Conservation (phyloP, 1,139 yeast species). For the Hansenula sp. region DNA sequence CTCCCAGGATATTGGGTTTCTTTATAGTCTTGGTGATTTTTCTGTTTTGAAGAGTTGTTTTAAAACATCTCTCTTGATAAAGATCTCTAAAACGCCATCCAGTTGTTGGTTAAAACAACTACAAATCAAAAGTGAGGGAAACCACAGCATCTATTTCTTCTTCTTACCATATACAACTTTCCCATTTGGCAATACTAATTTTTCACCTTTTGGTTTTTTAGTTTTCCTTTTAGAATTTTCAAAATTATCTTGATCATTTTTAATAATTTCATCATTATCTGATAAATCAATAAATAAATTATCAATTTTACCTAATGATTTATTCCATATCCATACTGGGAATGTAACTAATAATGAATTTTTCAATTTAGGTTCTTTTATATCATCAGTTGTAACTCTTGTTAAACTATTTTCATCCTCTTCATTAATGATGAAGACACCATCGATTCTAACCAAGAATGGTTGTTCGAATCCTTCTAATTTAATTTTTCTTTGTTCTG, state of each 20-base stretch:
- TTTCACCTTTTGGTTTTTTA: conserved; percentile 38
- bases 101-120: too few relatives aligned
- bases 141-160: conserved; percentile 2
- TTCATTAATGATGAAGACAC: conserved; percentile 64
- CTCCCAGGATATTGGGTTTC: too few relatives aligned
- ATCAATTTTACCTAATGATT: conserved; percentile 34
- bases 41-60: too few relatives aligned
- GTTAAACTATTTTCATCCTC: conserved; percentile 33
- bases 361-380: conserved; percentile 40
- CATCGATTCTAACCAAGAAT: conserved; percentile 63
- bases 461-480: conserved; percentile 47
- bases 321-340: conserved; percentile 43
- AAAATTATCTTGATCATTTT: conserved; percentile 3
- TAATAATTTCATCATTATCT: conserved; percentile 1
- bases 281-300: conserved; percentile 7
- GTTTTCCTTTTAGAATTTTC: conserved; percentile 27
- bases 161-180: conserved; percentile 41
- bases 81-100: too few relatives aligned
- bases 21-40: too few relatives aligned
- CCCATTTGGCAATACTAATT: conserved; percentile 53
- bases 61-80: too few relatives aligned
- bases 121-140: too few relatives aligned
- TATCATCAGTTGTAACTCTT: conserved; percentile 20
- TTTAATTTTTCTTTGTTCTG: conserved; percentile 27
- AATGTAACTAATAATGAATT: conserved; percentile 52